Base-by-base conservation (phyloP, 2,329 filamentous ascomycete species). In the Chaetoscypha palmicola region DNA sequence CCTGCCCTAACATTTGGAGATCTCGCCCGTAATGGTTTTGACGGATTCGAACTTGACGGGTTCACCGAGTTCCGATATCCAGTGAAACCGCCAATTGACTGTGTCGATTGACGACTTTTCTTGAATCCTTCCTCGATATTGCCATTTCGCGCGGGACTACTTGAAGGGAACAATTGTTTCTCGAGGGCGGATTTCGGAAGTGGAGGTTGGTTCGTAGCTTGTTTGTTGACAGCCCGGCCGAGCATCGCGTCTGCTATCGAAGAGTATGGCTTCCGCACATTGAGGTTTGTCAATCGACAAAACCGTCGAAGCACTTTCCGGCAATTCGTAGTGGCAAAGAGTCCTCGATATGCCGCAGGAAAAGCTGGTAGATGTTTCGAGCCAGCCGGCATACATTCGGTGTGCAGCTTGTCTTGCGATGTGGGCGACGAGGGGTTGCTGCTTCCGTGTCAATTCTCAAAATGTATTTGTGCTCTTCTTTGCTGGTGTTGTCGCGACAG, bases 161-260 rank as follows among this genome's bases (percentile, higher is more conserved):
- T 79, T 1, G 77, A 78, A 3, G 75, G 70, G 50, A 80, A 76
- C 12, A 75, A 64, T 45, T 74, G 68, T 59, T 79, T 77, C 3
- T 67, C 49, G 20, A 54, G 44, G 28, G 51, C 45, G 8, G 42
- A 47, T 38, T 59, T 60, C n/a, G 51, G 24, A 11, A 52, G 46
- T 4, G 48, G 42, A 44, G 52, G 47, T 45, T 47, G 44, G 5
- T 23, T 20, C n/a, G n/a, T n/a, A 11, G n/a, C 24, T n/a, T 14
- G 14, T 12, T 47, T 47, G 32, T 58, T 54, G 3, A 49, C 44
- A 20, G 60, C 61, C 34, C 59, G 50, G 19, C 42, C 40, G 45
- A 67, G 51, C 65, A 67, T 67, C 33, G 53, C 53, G 46, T 54
- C 56, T 44, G 53, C 55, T 41, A 61, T 60, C 17, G 59, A 58